Conservation (phyloP, 768 basidiomycete genomes). For the Russula sp. region DNA sequence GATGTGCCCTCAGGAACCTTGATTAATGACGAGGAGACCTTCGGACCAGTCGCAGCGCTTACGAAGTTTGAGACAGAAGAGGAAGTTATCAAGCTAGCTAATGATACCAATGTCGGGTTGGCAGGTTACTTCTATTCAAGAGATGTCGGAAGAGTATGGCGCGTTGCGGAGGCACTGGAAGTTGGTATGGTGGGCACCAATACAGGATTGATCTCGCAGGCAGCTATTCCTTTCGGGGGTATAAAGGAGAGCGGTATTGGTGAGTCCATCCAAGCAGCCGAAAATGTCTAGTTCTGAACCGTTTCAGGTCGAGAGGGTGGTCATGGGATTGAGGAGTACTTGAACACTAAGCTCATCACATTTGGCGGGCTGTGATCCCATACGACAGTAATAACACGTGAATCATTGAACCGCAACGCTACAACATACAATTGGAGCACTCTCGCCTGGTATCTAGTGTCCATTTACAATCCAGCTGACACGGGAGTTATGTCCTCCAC, state of each 20-base stretch:
- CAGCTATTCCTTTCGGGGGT: constrained; percentile 82
- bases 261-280: constrained; percentile 27
- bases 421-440: not conserved
- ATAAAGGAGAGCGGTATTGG: constrained; percentile 81
- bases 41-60: constrained; percentile 85
- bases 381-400: not conserved
- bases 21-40: constrained; percentile 83
- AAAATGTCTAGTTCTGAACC: not conserved
- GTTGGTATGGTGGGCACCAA: constrained; percentile 90
- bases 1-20: constrained; percentile 68
- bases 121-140: constrained; percentile 91
- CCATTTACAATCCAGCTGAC: constrained; percentile 36
- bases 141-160: constrained; percentile 86
- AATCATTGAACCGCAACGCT: not conserved
- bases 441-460: too few relatives aligned
- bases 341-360: constrained; percentile 73
- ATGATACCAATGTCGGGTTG: constrained; percentile 74
- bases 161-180: constrained; percentile 90
- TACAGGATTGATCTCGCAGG: constrained; percentile 72
- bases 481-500: constrained; percentile 46
- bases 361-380: constrained; percentile 56
- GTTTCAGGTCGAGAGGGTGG: constrained; percentile 69
- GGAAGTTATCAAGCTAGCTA: constrained; percentile 81
- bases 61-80: constrained; percentile 92
- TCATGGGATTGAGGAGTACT: constrained; percentile 85